Percentiles rank a stretch among this genome's conserved stretches.
phyloP scores from a whole-genome alignment of 306 rosid species.

The Quercus bicolor region DNA sequence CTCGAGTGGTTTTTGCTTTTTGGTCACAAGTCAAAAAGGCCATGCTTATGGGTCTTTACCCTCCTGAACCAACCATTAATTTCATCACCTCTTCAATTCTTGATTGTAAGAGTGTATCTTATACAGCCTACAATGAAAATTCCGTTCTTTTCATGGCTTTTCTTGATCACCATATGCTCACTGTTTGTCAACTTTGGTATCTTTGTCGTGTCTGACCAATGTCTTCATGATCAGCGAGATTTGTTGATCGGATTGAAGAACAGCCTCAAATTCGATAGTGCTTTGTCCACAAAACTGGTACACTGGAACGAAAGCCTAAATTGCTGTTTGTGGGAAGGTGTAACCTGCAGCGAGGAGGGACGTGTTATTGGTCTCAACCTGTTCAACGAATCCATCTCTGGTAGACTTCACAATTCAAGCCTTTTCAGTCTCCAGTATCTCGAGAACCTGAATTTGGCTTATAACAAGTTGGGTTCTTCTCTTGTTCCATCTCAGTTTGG shows the following conservation, averaged over 20 bases:
- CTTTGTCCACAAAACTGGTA: constrained; percentile 7
- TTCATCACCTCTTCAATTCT: too few species aligned
- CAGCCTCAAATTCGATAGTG: background rate
- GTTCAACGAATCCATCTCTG: too few species aligned
- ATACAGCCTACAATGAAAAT: constrained; percentile 15
- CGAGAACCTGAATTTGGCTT: constrained; percentile 5
- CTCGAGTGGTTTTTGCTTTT: too few species aligned
- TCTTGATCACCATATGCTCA: constrained; percentile 3
- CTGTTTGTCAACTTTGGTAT: background rate
- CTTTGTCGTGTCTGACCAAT: background rate
- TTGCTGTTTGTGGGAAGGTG: background rate
- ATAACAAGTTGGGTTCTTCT: too few species aligned
- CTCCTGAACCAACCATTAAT: too few species aligned
- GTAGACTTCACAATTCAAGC: background rate
- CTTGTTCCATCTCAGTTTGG: too few species aligned
- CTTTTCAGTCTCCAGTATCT: constrained; percentile 31
- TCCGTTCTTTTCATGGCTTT: constrained; percentile 19
- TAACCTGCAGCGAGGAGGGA: too few species aligned
- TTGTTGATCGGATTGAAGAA: constrained; percentile 25
- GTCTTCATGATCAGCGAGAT: constrained; percentile 18
- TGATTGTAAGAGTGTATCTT: background rate
- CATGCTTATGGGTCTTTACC: too few species aligned
- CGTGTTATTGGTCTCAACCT: too few species aligned
- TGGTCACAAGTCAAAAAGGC: too few species aligned
- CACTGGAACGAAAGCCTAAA: constrained; percentile 14